Base-by-base conservation (phyloP, 345 rosid genomes). In the Geranium brycei region DNA sequence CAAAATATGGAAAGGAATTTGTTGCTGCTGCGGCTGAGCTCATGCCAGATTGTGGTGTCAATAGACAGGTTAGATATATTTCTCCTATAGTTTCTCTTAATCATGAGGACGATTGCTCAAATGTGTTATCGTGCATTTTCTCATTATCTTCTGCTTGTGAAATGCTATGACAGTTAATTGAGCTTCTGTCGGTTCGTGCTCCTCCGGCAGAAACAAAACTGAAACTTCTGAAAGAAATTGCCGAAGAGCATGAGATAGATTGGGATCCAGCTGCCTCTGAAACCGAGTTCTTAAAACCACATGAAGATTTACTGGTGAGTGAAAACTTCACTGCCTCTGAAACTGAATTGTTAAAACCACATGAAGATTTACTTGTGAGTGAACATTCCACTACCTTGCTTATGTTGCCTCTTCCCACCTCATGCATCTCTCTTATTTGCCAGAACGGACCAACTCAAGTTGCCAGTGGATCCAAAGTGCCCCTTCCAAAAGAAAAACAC, bases 201-300 rank as follows among this genome's bases (percentile, higher is more conserved):
- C 97, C 99, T 66, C 66, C 87, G 41, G 82, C 95, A 3, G 95
- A 88, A 53, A 56, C 19, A 55, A 93, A 90, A 72, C 71, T 93
- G 78, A 87, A 88, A 75, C 95, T 93, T 75, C 83, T 93, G 57
- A 93, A 86, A 75, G 92, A 88, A 72, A 93, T 93, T 80, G 96
- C 97, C 57, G 92, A 88, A 83, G 99, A 88, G 79, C 92, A 90
- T 76, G 83, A 79, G 64, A 68, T 93, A 71, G 96, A 86, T 64
- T 93, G 99, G 99, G 96, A 93, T 73, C 92, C 99, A 63, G 78
- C 86, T 72, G 76, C 83, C 66, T 83, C 95, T 41, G 97, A 93
- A 80, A 70, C 91, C 13, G 92, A 87, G 79, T 84, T 88, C 67
- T 83, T 78, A 67, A 93, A 86, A 79, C 77, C 84, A 17, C 91